Percentiles rank a stretch among this genome's conserved stretches.
These are phyloP conservation scores for Sophora flavescens DNA, from an alignment of 306 rosid species.

Conservation along the genomic window DNA sequence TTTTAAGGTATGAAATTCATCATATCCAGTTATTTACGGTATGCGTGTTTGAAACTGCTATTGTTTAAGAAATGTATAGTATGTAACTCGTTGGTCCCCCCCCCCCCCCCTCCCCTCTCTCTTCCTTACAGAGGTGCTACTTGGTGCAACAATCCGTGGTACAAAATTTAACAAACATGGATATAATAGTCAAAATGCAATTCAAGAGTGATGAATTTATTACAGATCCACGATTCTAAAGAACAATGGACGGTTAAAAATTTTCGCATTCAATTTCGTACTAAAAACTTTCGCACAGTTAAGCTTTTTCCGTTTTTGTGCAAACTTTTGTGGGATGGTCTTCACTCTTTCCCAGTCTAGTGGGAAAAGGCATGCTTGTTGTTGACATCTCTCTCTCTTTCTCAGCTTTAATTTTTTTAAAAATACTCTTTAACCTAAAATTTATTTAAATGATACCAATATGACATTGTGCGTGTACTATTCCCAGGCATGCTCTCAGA, in stretches of 20 bases:
- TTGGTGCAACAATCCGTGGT: no score
- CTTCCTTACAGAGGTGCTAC: no score
- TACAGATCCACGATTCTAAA: no score
- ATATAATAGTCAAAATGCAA: no score
- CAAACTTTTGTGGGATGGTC: neutral
- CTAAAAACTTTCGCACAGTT: no score
- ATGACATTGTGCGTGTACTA: neutral
- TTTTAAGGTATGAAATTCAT: no score
- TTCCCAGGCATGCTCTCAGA: neutral
- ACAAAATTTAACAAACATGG: no score
- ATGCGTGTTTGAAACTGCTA: neutral
- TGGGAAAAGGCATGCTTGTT: no score
- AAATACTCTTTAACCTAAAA: neutral
- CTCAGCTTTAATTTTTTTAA: neutral
- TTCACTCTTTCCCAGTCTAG: neutral
- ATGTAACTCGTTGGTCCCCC: neutral
- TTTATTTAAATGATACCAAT: neutral
- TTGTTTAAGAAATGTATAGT: neutral
- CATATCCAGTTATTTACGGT: conserved; percentile 11
- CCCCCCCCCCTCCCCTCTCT: neutral
- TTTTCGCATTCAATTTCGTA: no score
- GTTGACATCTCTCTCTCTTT: neutral
- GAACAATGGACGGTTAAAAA: no score
- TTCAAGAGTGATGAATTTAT: no score
- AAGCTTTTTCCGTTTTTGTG: neutral